These are phyloP conservation scores for Aspergillus kassunensis DNA, from an alignment of 495 filamentous ascomycete genomes.

Conservation along the genomic window DNA sequence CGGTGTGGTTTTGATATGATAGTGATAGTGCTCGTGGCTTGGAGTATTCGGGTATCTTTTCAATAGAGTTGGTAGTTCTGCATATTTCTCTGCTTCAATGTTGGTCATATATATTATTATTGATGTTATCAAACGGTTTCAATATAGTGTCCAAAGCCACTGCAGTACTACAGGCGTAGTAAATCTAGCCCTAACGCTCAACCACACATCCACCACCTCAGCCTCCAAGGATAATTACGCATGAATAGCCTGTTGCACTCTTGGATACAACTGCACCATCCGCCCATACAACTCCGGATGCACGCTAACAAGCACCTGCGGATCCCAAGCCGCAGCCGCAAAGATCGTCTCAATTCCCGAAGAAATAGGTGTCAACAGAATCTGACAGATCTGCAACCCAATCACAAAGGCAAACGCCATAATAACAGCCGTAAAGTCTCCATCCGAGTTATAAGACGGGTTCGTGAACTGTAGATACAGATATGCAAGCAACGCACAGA, in stretches of 20 bases:
- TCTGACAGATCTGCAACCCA: constrained; percentile 80
- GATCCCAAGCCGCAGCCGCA: constrained; percentile 84
- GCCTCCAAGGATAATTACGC: constrained; percentile 29
- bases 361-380: constrained; percentile 75
- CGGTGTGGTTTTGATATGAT: neutral
- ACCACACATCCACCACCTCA: too few relatives aligned
- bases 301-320: constrained; percentile 75
- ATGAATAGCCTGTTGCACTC: constrained; percentile 71
- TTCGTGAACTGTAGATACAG: constrained; percentile 77
- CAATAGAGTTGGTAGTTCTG: too few relatives aligned
- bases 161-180: too few relatives aligned
- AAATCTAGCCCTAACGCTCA: too few relatives aligned
- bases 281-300: constrained; percentile 74
- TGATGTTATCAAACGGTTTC: too few relatives aligned
- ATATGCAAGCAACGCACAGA: constrained; percentile 76
- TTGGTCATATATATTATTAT: too few relatives aligned
- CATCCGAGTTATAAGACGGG: constrained; percentile 69
- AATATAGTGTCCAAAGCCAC: too few relatives aligned
- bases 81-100: too few relatives aligned
- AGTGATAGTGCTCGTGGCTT: neutral
- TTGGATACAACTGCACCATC: constrained; percentile 77
- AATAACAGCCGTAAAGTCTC: constrained; percentile 69
- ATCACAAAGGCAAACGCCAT: constrained; percentile 82
- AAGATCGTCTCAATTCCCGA: constrained; percentile 74
- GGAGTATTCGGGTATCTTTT: too few relatives aligned